Evolutionary conservation across 1,284 basidiomycete genomes (phyloP).

Genomic region (Paramarasmius palmivorus): DNA sequence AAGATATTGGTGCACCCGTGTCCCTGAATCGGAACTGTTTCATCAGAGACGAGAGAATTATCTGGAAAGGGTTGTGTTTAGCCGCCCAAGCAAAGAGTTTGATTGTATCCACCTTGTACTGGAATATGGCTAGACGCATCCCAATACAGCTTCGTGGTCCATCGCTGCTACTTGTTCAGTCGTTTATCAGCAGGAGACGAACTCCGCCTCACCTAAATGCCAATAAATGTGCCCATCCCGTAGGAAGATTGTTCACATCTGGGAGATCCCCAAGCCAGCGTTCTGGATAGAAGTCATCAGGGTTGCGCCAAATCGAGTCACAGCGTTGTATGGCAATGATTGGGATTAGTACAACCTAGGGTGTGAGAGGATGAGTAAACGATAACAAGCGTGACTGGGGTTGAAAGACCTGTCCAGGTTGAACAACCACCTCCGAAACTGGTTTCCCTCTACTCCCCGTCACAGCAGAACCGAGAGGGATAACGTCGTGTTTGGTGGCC

Average conservation of each 20-base stretch:
- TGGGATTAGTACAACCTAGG: slow-evolving; percentile 1
- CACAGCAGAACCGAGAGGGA: slow-evolving; percentile 35
- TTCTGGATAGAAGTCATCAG: neutral
- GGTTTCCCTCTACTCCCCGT: neutral
- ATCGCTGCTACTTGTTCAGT: too few relatives aligned
- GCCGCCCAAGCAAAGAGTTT: neutral
- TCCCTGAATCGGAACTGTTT: neutral
- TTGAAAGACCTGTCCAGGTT: slow-evolving; percentile 1
- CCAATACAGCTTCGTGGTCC: neutral
- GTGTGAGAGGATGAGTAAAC: too few relatives aligned
- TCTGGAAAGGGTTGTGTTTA: neutral
- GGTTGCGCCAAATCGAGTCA: neutral
- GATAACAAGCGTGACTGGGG: too few relatives aligned
- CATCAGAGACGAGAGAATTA: neutral
- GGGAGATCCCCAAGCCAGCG: neutral
- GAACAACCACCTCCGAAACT: neutral
- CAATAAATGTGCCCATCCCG: too few relatives aligned
- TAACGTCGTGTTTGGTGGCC: slow-evolving; percentile 32
- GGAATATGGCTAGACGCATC: neutral
- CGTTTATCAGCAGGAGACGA: too few relatives aligned
- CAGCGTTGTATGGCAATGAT: slow-evolving; percentile 2
- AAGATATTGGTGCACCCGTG: neutral
- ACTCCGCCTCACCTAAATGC: too few relatives aligned
- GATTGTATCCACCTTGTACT: neutral
- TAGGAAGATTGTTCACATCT: neutral